Percentiles rank a stretch among this genome's conserved stretches.
phyloP scores from a whole-genome alignment of 2,329 filamentous ascomycete species.

The Fusarium luffae region DNA sequence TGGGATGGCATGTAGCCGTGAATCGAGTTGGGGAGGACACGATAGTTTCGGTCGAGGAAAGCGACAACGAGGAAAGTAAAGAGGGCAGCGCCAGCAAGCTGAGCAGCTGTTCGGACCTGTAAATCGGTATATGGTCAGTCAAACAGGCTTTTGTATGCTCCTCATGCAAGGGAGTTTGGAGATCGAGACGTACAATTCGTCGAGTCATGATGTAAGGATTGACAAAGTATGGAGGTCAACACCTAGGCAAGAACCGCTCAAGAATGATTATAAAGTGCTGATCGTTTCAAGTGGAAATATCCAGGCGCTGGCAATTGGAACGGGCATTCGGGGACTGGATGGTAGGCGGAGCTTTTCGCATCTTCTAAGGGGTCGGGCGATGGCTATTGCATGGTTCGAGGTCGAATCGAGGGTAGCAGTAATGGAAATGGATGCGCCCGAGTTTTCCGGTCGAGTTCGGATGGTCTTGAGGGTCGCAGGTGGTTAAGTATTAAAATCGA shows the following conservation, averaged over 20 bases:
- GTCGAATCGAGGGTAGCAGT: not conserved
- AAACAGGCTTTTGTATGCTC: not conserved
- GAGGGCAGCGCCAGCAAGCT: constrained; percentile 74
- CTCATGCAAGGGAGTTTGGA: not conserved
- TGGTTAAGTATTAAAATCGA: not conserved
- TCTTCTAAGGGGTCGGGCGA: constrained; percentile 39
- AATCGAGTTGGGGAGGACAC: constrained; percentile 84
- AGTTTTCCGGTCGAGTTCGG: not conserved
- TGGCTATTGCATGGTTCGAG: constrained; percentile 44
- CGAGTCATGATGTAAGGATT: constrained; percentile 49
- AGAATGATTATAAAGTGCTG: constrained; percentile 8
- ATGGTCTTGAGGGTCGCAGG: not conserved
- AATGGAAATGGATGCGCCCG: constrained; percentile 5
- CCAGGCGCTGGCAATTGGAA: constrained; percentile 24
- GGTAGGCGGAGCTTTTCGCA: constrained; percentile 42
- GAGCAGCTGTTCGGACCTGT: constrained; percentile 75
- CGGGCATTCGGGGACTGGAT: constrained; percentile 38
- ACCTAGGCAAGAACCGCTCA: not conserved
- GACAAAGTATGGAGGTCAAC: constrained; percentile 8
- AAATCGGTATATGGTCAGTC: constrained; percentile 11
- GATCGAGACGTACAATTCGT: constrained; percentile 49
- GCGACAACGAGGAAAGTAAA: constrained; percentile 78
- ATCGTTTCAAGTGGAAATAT: constrained; percentile 35
- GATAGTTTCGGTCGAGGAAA: constrained; percentile 88
- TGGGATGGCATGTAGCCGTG: constrained; percentile 89